Conservation (phyloP, 2,329 filamentous ascomycete species). For the Conoideocrella luteorostrata region DNA sequence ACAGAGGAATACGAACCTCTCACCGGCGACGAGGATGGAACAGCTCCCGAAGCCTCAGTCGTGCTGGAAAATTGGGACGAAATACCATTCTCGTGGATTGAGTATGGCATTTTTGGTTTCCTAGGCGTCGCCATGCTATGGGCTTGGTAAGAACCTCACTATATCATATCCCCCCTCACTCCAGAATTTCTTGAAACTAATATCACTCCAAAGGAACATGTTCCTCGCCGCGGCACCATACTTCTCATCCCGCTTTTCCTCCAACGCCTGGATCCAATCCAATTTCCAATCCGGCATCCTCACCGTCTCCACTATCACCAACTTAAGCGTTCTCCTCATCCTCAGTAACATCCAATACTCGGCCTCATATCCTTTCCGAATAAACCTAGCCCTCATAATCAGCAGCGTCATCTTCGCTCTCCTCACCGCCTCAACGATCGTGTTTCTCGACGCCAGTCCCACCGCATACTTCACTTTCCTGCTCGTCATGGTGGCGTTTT, state of each 20-base stretch:
- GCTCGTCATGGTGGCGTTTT: slow-evolving; percentile 72
- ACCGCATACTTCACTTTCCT: slow-evolving; percentile 72
- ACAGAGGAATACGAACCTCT: slow-evolving; percentile 27
- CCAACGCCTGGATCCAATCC: slow-evolving; percentile 61
- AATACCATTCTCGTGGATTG: slow-evolving; percentile 70
- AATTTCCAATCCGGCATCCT: slow-evolving; percentile 90
- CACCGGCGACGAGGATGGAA: slow-evolving; percentile 20
- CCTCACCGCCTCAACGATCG: slow-evolving; percentile 70
- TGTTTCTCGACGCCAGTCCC: slow-evolving; percentile 57
- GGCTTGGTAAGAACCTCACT: slow-evolving; percentile 67
- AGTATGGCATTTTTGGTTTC: slow-evolving; percentile 79
- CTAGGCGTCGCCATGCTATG: slow-evolving; percentile 92
- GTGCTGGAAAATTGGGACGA: slow-evolving; percentile 29
- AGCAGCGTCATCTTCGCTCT: slow-evolving; percentile 72
- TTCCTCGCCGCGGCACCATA: slow-evolving; percentile 93
- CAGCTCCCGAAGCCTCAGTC: slow-evolving; percentile 19
- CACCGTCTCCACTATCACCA: slow-evolving; percentile 78
- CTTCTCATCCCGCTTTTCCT: slow-evolving; percentile 75
- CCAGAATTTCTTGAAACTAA: background rate
- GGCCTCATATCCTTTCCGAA: slow-evolving; percentile 83
- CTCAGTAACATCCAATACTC: slow-evolving; percentile 74
- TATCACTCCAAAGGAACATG: slow-evolving; percentile 66
- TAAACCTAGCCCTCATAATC: slow-evolving; percentile 68
- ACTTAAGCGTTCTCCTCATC: slow-evolving; percentile 67
- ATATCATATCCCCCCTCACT: background rate